These are phyloP conservation scores for Jimgerdemannia lactiflua DNA, from an alignment of 192 early-diverging fungal genomes.

Conservation along the genomic window DNA sequence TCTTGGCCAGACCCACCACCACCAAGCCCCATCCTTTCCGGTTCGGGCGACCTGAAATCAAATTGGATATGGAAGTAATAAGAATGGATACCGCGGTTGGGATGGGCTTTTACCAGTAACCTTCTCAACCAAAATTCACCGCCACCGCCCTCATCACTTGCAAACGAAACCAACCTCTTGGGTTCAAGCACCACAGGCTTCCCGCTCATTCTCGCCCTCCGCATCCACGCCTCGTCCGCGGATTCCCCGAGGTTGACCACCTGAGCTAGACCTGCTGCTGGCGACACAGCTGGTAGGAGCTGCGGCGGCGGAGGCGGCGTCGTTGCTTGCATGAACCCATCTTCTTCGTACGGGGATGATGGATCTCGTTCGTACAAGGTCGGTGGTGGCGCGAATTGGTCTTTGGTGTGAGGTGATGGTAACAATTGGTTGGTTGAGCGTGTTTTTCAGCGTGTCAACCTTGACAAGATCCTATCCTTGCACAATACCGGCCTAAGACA, in stretches of 20 bases:
- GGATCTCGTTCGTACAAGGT: constrained; percentile 15
- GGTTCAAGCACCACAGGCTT: constrained; percentile 12
- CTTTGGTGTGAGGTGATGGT: not conserved
- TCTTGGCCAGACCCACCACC: constrained; percentile 7
- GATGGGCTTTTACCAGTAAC: no score
- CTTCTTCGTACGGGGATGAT: constrained; percentile 1
- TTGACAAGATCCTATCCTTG: no score
- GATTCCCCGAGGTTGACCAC: constrained; percentile 46
- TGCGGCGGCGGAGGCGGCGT: constrained; percentile 5
- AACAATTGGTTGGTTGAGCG: not conserved
- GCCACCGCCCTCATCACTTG: not conserved
- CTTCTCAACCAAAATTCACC: constrained; percentile 3
- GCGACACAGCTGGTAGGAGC: not conserved
- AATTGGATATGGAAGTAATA: no score
- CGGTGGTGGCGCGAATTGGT: constrained; percentile 32
- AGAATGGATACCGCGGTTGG: no score
- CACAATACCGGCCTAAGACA: no score
- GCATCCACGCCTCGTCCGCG: constrained; percentile 69
- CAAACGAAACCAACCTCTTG: not conserved
- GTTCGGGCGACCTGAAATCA: not conserved
- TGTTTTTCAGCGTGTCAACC: no score
- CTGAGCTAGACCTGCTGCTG: not conserved
- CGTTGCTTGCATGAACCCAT: not conserved
- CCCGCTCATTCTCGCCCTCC: constrained; percentile 48
- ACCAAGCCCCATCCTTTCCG: not conserved